phyloP scores from a whole-genome alignment of 2,329 filamentous ascomycete species.

The Fusarium vanettenii region DNA sequence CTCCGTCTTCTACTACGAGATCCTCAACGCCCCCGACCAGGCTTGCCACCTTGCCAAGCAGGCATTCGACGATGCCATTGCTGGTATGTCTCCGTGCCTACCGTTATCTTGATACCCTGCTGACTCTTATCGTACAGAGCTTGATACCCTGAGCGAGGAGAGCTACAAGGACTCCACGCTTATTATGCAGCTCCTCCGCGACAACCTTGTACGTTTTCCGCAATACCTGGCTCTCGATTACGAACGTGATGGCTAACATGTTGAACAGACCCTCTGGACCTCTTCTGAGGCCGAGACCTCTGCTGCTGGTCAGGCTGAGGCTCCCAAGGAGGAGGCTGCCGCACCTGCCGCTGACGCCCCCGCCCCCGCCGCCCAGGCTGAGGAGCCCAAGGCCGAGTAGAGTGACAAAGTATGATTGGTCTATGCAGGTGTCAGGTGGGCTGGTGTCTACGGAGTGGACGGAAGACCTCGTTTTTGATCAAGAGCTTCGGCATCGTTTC shows the following conservation, averaged over 20 bases:
- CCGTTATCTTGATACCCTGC: neutral
- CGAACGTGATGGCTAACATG: constrained; percentile 43
- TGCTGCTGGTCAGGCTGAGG: constrained; percentile 63
- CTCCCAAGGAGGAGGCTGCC: constrained; percentile 60
- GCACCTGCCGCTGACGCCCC: constrained; percentile 68
- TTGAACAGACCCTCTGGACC: constrained; percentile 91
- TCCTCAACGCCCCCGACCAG: constrained; percentile 97
- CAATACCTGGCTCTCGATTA: neutral
- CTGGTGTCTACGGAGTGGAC: constrained; percentile 74
- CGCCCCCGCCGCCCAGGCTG: constrained; percentile 57
- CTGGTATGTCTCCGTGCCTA: constrained; percentile 59
- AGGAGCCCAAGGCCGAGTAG: constrained; percentile 80
- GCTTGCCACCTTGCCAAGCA: constrained; percentile 99
- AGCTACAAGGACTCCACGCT: constrained; percentile 99
- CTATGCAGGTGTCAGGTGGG: constrained; percentile 59
- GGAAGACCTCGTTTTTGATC: constrained; percentile 66
- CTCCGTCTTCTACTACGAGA: constrained; percentile 99
- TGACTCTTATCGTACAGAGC: constrained; percentile 67
- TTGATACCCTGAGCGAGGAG: constrained; percentile 97
- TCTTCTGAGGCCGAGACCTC: constrained; percentile 95
- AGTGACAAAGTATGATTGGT: constrained; percentile 44
- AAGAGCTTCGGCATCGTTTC: constrained; percentile 62
- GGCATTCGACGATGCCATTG: constrained; percentile 98
- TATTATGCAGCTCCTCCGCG: constrained; percentile 98
- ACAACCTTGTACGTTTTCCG: constrained; percentile 81